Conservation (phyloP, 2,329 filamentous ascomycete genomes). For the Thelonectria rubi region DNA sequence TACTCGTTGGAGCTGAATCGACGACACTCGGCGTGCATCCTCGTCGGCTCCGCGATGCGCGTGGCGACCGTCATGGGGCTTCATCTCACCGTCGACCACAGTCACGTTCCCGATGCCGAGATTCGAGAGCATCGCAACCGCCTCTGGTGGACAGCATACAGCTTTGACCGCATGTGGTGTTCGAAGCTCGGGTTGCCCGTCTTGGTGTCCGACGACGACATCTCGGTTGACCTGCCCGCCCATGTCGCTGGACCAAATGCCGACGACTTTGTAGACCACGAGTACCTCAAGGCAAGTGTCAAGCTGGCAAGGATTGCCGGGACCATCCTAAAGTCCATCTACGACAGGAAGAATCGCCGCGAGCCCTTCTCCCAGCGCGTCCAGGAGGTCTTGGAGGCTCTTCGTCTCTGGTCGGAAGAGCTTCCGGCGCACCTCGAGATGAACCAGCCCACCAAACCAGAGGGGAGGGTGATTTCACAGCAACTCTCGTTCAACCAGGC, state of each 20-base stretch:
- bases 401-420: conserved; percentile 13
- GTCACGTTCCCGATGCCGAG: conserved; percentile 17
- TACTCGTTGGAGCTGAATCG: conserved; percentile 23
- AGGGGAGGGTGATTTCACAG: background rate
- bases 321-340: conserved; percentile 12
- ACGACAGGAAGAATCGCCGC: conserved; percentile 11
- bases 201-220: conserved; percentile 7
- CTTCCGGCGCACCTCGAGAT: conserved; percentile 9
- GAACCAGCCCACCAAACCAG: conserved; percentile 2
- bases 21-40: conserved; percentile 20
- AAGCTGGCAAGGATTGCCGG: conserved; percentile 14
- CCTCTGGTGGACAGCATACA: conserved; percentile 28
- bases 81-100: conserved; percentile 19
- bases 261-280: conserved; percentile 11
- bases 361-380: conserved; percentile 15
- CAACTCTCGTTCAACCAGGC: conserved; percentile 18
- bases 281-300: background rate
- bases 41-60: conserved; percentile 23
- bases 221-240: conserved; percentile 11
- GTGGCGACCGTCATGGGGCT: conserved; percentile 26
- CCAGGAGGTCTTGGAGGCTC: conserved; percentile 7
- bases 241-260: background rate
- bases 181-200: conserved; percentile 3
- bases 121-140: conserved; percentile 22
- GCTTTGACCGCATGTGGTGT: conserved; percentile 14